These are phyloP conservation scores for Cladosporium velox DNA, from an alignment of 2,329 filamentous ascomycete genomes.

Conservation along the genomic window DNA sequence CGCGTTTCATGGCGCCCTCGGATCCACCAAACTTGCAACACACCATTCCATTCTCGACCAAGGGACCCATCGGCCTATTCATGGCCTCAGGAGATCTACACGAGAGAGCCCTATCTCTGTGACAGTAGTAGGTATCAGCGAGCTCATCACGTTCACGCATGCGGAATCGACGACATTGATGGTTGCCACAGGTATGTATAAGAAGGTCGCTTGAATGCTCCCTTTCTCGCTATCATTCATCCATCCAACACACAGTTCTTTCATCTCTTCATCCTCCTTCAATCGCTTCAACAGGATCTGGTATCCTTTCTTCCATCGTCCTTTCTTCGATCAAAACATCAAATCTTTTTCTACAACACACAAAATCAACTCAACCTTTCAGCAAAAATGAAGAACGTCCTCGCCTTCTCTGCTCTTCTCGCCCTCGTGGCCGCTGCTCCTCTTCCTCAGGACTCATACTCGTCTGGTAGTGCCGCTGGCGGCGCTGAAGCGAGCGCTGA, in stretches of 20 bases:
- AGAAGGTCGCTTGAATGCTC: slow-evolving; percentile 1
- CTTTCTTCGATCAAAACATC: not conserved
- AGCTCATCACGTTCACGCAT: slow-evolving; percentile 1
- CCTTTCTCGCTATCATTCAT: not conserved
- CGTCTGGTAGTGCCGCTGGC: slow-evolving; percentile 3
- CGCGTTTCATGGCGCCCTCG: slow-evolving; percentile 12
- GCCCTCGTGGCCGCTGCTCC: slow-evolving; percentile 19
- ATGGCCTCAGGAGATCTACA: not conserved
- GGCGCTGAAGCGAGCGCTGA: not conserved
- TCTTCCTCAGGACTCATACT: slow-evolving; percentile 14
- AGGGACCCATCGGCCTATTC: not conserved
- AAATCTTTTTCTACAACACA: not conserved
- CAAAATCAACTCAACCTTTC: not conserved
- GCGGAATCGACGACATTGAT: not conserved
- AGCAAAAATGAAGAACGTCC: slow-evolving; percentile 19
- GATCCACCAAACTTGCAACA: slow-evolving; percentile 17
- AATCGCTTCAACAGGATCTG: slow-evolving; percentile 20
- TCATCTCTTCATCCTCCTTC: slow-evolving; percentile 11
- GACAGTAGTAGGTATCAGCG: slow-evolving; percentile 6
- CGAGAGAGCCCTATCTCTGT: not conserved
- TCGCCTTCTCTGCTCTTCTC: slow-evolving; percentile 19
- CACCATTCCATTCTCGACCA: not conserved
- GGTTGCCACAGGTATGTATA: slow-evolving; percentile 15
- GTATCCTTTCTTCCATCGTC: slow-evolving; percentile 14
- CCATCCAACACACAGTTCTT: slow-evolving; percentile 14